phyloP scores from a whole-genome alignment of 148 eudicot species.

The Oxyria digyna region DNA sequence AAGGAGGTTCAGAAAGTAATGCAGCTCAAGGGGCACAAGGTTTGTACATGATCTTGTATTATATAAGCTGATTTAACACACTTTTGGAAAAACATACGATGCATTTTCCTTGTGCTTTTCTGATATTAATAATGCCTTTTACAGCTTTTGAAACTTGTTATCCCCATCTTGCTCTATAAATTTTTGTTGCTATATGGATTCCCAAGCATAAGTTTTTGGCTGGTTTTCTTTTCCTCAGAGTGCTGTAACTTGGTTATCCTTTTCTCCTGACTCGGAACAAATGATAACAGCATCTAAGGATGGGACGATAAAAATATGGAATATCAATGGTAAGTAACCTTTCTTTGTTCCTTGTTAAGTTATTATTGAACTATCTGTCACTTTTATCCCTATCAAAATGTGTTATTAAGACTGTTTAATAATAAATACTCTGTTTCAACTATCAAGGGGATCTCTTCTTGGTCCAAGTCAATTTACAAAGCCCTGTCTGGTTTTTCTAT shows the following conservation, averaged over 20 bases:
- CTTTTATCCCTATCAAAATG: not conserved
- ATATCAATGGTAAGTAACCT: slow-evolving; percentile 65
- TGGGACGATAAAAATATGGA: slow-evolving; percentile 90
- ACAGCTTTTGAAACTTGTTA: not conserved
- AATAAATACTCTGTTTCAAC: not conserved
- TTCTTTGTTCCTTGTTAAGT: not conserved
- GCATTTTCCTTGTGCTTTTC: not conserved
- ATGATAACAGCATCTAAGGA: slow-evolving; percentile 94
- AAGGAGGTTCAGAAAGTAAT: slow-evolving; percentile 80
- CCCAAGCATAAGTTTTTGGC: not conserved
- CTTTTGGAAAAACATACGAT: not conserved
- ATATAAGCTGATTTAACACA: not conserved
- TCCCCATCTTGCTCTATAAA: not conserved
- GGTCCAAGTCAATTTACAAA: not conserved
- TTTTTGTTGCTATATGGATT: not conserved
- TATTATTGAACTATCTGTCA: not conserved
- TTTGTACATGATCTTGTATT: slow-evolving; percentile 8
- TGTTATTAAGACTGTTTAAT: not conserved
- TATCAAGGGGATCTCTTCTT: not conserved
- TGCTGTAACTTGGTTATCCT: slow-evolving; percentile 97
- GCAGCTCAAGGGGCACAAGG: slow-evolving; percentile 99
- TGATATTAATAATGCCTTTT: not conserved
- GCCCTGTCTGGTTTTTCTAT: not conserved
- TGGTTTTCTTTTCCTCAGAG: slow-evolving; percentile 32
- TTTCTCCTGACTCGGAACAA: slow-evolving; percentile 78